A percentile compares a stretch with the other conserved stretches of the same genome.
Evolutionary conservation across 306 rosid genomes (phyloP).

Genomic region (Fagus sylvatica): DNA sequence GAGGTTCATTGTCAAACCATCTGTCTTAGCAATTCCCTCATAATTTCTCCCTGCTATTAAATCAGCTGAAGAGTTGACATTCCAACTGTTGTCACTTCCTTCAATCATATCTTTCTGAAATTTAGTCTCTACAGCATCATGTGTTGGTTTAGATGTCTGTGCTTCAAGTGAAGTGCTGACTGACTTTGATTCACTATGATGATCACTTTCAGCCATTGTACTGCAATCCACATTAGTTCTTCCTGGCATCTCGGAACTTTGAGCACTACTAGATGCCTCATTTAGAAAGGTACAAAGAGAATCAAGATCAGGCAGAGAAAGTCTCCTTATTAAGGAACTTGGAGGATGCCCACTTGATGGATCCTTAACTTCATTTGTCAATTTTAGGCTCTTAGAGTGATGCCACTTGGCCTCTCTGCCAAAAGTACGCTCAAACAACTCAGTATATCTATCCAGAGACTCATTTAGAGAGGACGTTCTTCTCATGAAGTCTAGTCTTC

Average conservation of each 20-base stretch:
- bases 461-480: conserved; percentile 66
- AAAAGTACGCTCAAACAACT: conserved; percentile 55
- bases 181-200: conserved; percentile 35
- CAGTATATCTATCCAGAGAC: conserved; percentile 66
- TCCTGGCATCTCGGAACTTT: conserved; percentile 35
- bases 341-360: conserved; percentile 36
- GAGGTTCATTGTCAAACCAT: conserved; percentile 16
- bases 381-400: conserved; percentile 60
- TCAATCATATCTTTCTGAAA: conserved; percentile 27
- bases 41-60: conserved; percentile 22
- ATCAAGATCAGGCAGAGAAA: conserved; percentile 76
- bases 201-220: conserved; percentile 21
- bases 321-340: conserved; percentile 58
- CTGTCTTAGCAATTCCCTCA: conserved; percentile 9
- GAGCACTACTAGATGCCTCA: conserved; percentile 47
- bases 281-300: conserved; percentile 57
- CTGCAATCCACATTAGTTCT: conserved; percentile 21
- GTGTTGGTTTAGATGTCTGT: conserved; percentile 25
- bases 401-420: conserved; percentile 44
- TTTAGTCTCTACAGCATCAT: conserved; percentile 37
- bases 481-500: conserved; percentile 32
- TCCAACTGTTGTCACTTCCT: conserved; percentile 23
- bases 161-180: conserved; percentile 23
- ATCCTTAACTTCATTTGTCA: conserved; percentile 53
- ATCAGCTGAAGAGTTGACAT: conserved; percentile 24